These are phyloP conservation scores for Gnetum montanum DNA, from an alignment of 75 land plant species.

Conservation along the genomic window DNA sequence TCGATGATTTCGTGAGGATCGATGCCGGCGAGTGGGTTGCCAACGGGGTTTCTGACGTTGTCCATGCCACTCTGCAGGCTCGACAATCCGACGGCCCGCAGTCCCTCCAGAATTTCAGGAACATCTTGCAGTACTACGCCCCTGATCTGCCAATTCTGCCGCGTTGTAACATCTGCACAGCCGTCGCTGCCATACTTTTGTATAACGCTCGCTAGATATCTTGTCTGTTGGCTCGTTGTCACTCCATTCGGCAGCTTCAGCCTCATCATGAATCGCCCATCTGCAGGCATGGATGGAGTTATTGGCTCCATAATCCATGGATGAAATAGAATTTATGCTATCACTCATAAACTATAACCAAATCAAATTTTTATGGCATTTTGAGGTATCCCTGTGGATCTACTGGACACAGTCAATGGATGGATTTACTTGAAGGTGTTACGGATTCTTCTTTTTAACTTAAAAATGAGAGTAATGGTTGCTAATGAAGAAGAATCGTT, in stretches of 20 bases:
- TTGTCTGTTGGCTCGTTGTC: constrained; percentile 71
- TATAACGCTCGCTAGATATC: constrained; percentile 73
- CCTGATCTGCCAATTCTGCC: constrained; percentile 97
- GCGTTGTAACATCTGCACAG: constrained; percentile 91
- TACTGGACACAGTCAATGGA: no score
- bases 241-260: constrained; percentile 97
- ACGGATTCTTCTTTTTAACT: no score
- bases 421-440: no score
- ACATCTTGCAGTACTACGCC: constrained; percentile 84
- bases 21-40: constrained; percentile 91
- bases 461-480: no score
- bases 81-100: constrained; percentile 65
- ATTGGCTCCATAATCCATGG: no score
- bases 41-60: constrained; percentile 94
- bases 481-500: no score
- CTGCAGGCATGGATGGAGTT: no score
- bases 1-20: constrained; percentile 92
- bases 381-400: no score
- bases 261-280: constrained; percentile 96
- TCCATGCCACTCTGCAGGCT: constrained; percentile 99
- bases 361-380: no score
- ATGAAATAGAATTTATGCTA: no score
- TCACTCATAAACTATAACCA: no score
- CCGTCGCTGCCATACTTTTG: constrained; percentile 69
- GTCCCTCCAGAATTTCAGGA: constrained; percentile 71